Evolutionary conservation across 2,329 filamentous ascomycete genomes (phyloP), one percentile per base, ranked within the genome.

Genomic region (Cladosporium sp.): DNA sequence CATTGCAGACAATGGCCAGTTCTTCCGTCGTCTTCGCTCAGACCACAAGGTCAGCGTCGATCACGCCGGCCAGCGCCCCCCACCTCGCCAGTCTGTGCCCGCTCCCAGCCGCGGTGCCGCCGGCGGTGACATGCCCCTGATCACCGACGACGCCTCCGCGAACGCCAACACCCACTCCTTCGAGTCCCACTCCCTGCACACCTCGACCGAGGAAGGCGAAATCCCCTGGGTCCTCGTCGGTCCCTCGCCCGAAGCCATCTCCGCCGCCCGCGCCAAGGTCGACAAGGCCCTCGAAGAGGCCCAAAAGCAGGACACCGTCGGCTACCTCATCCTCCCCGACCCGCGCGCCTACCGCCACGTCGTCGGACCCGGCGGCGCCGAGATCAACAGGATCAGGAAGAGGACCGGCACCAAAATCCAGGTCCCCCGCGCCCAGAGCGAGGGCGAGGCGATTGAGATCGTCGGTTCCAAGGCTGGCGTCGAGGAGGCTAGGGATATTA

Each of bases 341-440:
- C 88, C 93, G 9, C 83, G 81, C 59, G 89, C 88, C 40, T 95
- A 96, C 76, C 83, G 92, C 55, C 86, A 86, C 57, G 88, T 98
- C 42, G 90, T 98, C 59, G 93, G 93, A 4, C 84, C 85, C 57
- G 87, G 86, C 53, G 93, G 93, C 52, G 86, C 82, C 68, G 92
- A 92, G 70, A 94, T 98, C 68, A 96, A 96, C 71, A 75, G 82
- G 36, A 96, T 98, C 66, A 84, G 93, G 59, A 89, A 88, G 73
- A 83, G 93, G 75, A 96, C 90, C 45, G 88, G 87, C 49, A 96
- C 91, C 71, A 90, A 86, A 72, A 94, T 98, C 66, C 90, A 91
- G 57, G 92, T 98, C 35, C 93, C 93, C 18, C 84, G 88, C 58
- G 85, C 88, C 62, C 86, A 94, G 69, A 75, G 75, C 42, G 72